A percentile compares a stretch with the other conserved stretches of the same genome.
Conservation (phyloP, 495 filamentous ascomycete genomes). For the Podospora sp. region DNA sequence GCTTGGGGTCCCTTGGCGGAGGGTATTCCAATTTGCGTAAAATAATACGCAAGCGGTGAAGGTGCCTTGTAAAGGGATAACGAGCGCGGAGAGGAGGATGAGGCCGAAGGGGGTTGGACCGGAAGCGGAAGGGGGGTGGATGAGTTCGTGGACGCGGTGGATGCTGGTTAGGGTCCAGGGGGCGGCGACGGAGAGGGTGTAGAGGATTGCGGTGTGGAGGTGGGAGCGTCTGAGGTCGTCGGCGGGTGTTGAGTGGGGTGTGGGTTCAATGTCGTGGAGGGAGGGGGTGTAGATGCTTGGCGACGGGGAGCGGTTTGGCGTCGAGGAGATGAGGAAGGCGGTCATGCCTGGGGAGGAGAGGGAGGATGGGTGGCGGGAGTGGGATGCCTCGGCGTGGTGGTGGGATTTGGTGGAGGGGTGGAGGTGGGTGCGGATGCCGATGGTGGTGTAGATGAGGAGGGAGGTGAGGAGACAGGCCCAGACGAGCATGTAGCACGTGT, state of each 20-base stretch:
- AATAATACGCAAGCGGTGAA: conserved; percentile 81
- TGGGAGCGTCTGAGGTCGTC: conserved; percentile 66
- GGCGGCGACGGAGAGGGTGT: conserved; percentile 70
- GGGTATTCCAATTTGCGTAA: conserved; percentile 48
- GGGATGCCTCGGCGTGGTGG: background rate
- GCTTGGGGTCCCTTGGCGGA: too few species aligned
- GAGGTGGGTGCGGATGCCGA: conserved; percentile 49
- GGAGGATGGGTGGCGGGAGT: background rate
- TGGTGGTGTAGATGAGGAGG: conserved; percentile 65
- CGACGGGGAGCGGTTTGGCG: background rate
- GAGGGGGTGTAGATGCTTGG: background rate
- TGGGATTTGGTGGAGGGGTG: background rate
- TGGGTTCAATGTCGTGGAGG: background rate
- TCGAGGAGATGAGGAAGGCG: background rate
- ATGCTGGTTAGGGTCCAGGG: conserved; percentile 78
- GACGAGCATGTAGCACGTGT: conserved; percentile 73
- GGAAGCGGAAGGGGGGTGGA: too few species aligned
- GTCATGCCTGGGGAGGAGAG: background rate
- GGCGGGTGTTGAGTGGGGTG: conserved; percentile 27
- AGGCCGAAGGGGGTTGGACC: conserved; percentile 51
- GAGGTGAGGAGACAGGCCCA: conserved; percentile 71
- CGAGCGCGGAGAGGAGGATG: conserved; percentile 65
- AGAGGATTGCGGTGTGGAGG: conserved; percentile 71
- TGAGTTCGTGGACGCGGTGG: conserved; percentile 69
- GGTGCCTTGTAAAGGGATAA: conserved; percentile 77